A percentile compares a stretch with the other conserved stretches of the same genome.
These are phyloP conservation scores for Leishmania gerbilli DNA, from an alignment of 208 protist species.

Conservation along the genomic window DNA sequence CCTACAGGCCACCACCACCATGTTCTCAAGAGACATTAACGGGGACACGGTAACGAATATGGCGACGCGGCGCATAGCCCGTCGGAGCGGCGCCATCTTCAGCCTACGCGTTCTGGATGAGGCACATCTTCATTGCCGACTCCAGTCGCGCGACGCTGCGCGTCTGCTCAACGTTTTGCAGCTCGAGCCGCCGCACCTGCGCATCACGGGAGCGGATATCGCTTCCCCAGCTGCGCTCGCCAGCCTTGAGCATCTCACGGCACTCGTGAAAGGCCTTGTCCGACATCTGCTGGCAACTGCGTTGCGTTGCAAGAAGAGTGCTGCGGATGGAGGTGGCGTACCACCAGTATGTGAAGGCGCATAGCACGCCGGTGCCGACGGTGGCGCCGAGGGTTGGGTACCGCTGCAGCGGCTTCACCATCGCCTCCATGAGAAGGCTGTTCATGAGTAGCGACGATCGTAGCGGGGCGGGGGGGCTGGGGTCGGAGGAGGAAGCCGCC, in stretches of 20 bases:
- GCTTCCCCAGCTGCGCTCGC: slow-evolving; percentile 60
- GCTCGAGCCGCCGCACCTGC: slow-evolving; percentile 75
- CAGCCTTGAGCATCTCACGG: slow-evolving; percentile 64
- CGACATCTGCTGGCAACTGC: slow-evolving; percentile 50
- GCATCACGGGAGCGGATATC: slow-evolving; percentile 75
- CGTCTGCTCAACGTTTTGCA: slow-evolving; percentile 91
- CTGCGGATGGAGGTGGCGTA: slow-evolving; percentile 62
- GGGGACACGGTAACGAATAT: neutral
- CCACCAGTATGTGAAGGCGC: slow-evolving; percentile 73
- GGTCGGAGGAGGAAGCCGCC: neutral
- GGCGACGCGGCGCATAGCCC: neutral
- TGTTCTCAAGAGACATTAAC: neutral
- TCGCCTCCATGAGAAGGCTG: slow-evolving; percentile 39
- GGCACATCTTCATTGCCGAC: slow-evolving; percentile 81
- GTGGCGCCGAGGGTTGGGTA: slow-evolving; percentile 53
- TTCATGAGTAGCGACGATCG: slow-evolving; percentile 29
- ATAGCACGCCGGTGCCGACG: slow-evolving; percentile 55
- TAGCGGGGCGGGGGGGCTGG: neutral
- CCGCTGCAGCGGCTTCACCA: slow-evolving; percentile 50
- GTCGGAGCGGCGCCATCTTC: neutral
- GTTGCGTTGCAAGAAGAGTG: slow-evolving; percentile 52
- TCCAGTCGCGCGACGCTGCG: slow-evolving; percentile 80
- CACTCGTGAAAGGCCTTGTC: slow-evolving; percentile 65
- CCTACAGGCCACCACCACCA: neutral
- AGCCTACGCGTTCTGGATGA: slow-evolving; percentile 35